These are phyloP conservation scores for Spathaspora arborariae DNA, from an alignment of 805 yeast species.

Conservation along the genomic window DNA sequence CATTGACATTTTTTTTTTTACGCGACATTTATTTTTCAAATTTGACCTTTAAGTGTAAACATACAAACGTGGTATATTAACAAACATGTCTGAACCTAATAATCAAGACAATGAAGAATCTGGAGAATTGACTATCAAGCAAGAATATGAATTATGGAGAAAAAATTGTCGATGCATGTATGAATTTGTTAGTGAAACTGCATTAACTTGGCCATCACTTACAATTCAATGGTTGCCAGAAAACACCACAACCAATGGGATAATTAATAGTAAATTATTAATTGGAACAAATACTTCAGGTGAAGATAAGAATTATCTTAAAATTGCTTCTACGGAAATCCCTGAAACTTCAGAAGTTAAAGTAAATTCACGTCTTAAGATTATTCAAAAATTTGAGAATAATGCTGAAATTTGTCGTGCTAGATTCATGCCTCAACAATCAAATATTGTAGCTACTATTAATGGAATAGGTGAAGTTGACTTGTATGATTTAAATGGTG, in stretches of 20 bases:
- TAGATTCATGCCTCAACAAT: conserved; percentile 61
- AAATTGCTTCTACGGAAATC: conserved; percentile 58
- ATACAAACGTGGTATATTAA: not conserved
- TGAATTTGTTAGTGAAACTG: conserved; percentile 77
- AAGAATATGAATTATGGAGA: conserved; percentile 77
- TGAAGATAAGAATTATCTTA: conserved; percentile 61
- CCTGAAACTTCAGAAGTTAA: conserved; percentile 21
- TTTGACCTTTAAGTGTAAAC: not conserved
- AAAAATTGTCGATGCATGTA: conserved; percentile 80
- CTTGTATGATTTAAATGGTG: conserved; percentile 43
- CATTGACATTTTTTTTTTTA: not conserved
- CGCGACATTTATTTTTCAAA: not conserved
- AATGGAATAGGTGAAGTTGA: conserved; percentile 62
- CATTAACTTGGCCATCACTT: conserved; percentile 77
- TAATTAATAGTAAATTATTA: conserved; percentile 48
- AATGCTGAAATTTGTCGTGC: conserved; percentile 70
- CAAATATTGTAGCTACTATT: conserved; percentile 57
- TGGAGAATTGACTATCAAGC: conserved; percentile 45
- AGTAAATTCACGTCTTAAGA: conserved; percentile 54
- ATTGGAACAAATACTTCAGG: conserved; percentile 76
- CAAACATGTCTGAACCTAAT: conserved; percentile 1
- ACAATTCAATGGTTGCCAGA: conserved; percentile 76
- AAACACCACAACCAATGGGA: conserved; percentile 17
- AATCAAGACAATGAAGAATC: conserved; percentile 14
- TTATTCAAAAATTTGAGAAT: conserved; percentile 58